Base-by-base conservation (phyloP, 1,284 basidiomycete genomes). In the Marasmius sp. region DNA sequence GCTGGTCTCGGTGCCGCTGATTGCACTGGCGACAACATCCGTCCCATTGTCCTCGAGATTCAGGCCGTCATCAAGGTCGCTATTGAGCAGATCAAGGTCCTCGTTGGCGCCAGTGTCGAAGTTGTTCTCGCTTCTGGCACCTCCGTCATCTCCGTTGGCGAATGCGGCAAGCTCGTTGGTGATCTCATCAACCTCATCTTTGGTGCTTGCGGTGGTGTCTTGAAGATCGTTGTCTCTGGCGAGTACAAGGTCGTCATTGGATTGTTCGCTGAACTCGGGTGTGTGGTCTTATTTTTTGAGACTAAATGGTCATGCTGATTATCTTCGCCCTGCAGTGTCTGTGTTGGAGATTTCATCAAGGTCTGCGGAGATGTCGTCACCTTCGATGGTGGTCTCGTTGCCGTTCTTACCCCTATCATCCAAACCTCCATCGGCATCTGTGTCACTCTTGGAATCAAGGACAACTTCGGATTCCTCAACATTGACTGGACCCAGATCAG, bases 1-100 rank as follows among this genome's bases (percentile, higher is more conserved):
- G 52, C 36, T 33, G 34, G 34, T 14, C 37, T 54, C 34, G 16
- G 34, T 18, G 52, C 52, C 7, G 11, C 57, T 12, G 50, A 33
- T 20, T 36, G 61, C 43, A 53, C 52, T 33, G 61, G 34, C 22
- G 60, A 52, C 3, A 48, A 59, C 27, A 54, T 58, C 14, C 10
- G 57, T 11, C 27, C 62, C 11, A 60, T 65, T 33, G 38, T 65
- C 34, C 36, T 50, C 18, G 20, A 65, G 27, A 55, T 65, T 18
- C 55, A 63, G 59, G 50, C 1, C 48, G 7, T 27, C 37, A 37
- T 65, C 8, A 11, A 38, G 27, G 39, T 47, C 6, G 61, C 57
- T 45, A 47, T 36, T 12, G 59, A 5, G 38, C 58, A 61, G 16
- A 62, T 65, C 22, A 34, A 65, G 33, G 52, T 48, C 22, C 37